Base-by-base conservation (phyloP, 1,284 basidiomycete genomes). In the Ceraceosorus guamensis region DNA sequence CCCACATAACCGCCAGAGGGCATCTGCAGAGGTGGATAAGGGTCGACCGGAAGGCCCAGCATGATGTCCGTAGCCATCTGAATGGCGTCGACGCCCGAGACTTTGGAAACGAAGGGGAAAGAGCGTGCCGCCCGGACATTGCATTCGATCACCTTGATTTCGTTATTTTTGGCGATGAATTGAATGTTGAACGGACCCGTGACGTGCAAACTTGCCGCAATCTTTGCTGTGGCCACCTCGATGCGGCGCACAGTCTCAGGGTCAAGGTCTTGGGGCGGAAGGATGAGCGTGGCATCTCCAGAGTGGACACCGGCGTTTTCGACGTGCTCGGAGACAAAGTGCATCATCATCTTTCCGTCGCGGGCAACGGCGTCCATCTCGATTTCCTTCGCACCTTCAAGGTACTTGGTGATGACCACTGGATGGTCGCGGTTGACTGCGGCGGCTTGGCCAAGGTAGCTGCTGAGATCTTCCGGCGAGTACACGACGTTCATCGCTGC, bases 101-200 rank as follows among this genome's bases (percentile, higher is more conserved):
- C 92, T 80, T 98, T 98, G 41, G 90, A 93, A 46, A 98, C 93
- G 81, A 98, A 98, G 54, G 95, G 93, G 85, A 96, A 97, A 1
- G 93, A 97, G 59, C 95, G 86, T 32, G 93, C 92, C 2, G 95
- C 95, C 61, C 93, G 90, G 43, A 98, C 82, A 79, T 98, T 98
- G 80, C 93, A 98, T 78, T 98, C 93, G 77, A 98, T 98, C 70
- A 98, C 93, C 83, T 98, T 96, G 83, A 97, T 97, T 78, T 97
- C 93, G 80, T 97, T 97, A 80, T 97, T 88, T 83, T 98, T 98
- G 57, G 92, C 92, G 71, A 98, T 96, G 80, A 98, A 96, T 80
- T 98, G 95, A 76, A 98, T 98, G 79, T 98, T 98, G 84, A 89
- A 97, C 2, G 93, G 95, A 31, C 93, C 95, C 4, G 93, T 97